Evolutionary conservation across 1,139 yeast species (phyloP), one percentile per base, ranked within the genome.

Genomic region (Blastobotrys apis): DNA sequence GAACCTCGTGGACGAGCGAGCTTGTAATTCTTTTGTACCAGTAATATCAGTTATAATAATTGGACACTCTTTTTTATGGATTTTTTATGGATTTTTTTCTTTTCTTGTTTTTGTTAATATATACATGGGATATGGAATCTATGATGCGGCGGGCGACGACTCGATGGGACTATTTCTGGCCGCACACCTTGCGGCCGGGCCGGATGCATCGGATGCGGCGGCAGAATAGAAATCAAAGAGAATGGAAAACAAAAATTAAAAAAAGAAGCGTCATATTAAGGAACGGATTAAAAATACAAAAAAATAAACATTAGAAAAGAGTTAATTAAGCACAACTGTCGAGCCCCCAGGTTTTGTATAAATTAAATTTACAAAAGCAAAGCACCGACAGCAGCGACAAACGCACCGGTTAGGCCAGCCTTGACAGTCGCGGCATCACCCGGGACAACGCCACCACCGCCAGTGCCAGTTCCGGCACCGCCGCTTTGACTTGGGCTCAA

Each of bases 1-100:
- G 80, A 75, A 52, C 49, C 53, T 16, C 44, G 54, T 3, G 57
- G 57, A 17, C 47, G 39, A 26, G 46, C 52, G 16, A 47, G 50
- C 34, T 27, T 44, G 31, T 48, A 23, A 23, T 23, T 10, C 10
- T 23, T 10, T 6, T 23, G 26, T 23, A 10, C 26, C 9, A 10
- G 9, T 23, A 23, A 23, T 23, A 6, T 23, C 10, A 23, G 26
- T 23, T 23, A 6, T 23, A 6, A 23, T 10, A 6, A 6, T 6
- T 10, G 9, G 26, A 6, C 26, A 10, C 6, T 6, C 26, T 23
- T 23, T 23, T 23, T n/a, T n/a, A n/a, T n/a, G n/a, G n/a, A 23
- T 6, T 23, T 23, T 23, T 23, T 10, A 23, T 10, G 26, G 26
- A 23, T 10, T 6, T 23, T 23, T 10, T 6, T 23, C 9, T 23